Percentiles rank a stretch among this genome's conserved stretches.
Conservation (phyloP, 352 stramenopile species). For the Phytophthora pluvialis region DNA sequence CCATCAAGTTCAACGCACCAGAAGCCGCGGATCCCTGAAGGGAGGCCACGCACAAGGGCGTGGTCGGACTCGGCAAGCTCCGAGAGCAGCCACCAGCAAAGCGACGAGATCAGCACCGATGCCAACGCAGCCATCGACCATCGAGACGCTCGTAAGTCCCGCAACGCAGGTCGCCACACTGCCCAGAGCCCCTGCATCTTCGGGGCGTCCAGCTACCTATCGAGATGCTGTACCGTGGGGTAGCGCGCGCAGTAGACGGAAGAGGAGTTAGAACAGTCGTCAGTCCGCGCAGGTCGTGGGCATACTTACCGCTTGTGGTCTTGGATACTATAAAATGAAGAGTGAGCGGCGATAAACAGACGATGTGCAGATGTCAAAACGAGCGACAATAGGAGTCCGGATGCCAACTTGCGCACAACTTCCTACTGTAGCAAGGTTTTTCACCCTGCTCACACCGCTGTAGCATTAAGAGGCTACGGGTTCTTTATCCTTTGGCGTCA, state of each 20-base stretch:
- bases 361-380: neutral
- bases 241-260: too few relatives aligned
- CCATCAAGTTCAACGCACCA: slow-evolving; percentile 48
- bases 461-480: too few relatives aligned
- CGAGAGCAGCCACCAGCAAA: slow-evolving; percentile 29
- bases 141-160: slow-evolving; percentile 10
- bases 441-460: too few relatives aligned
- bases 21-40: slow-evolving; percentile 13
- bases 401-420: too few relatives aligned
- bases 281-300: too few relatives aligned
- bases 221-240: too few relatives aligned
- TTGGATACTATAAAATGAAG: slow-evolving; percentile 3
- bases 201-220: too few relatives aligned
- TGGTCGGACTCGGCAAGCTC: slow-evolving; percentile 34
- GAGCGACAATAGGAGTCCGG: too few relatives aligned
- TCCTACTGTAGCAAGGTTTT: too few relatives aligned
- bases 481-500: too few relatives aligned
- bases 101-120: slow-evolving; percentile 4
- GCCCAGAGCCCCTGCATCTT: neutral
- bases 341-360: neutral
- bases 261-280: too few relatives aligned
- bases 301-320: too few relatives aligned
- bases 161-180: neutral
- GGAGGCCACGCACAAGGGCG: slow-evolving; percentile 20
- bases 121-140: slow-evolving; percentile 12